A percentile compares a stretch with the other conserved stretches of the same genome.
phyloP scores from a whole-genome alignment of 805 yeast species.

The Torulaspora delbrueckii region DNA sequence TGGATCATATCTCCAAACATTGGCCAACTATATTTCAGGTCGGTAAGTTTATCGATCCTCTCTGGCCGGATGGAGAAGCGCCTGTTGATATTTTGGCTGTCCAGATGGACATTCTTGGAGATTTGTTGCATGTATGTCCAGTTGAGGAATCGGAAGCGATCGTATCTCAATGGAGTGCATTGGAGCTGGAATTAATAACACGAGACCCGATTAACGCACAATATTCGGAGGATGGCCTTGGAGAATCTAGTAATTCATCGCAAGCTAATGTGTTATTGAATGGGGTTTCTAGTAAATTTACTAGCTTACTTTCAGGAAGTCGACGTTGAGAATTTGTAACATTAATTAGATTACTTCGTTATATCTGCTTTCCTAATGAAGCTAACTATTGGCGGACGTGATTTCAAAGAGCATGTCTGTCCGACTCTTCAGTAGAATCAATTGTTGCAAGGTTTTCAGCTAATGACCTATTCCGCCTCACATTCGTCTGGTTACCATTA shows the following conservation, averaged over 20 bases:
- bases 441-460: neutral
- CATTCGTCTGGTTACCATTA: neutral
- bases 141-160: constrained; percentile 51
- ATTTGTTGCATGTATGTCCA: constrained; percentile 49
- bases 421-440: neutral
- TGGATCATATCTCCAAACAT: constrained; percentile 25
- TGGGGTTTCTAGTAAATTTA: constrained; percentile 32
- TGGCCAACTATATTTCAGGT: constrained; percentile 79
- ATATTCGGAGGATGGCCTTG: constrained; percentile 15
- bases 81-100: constrained; percentile 39
- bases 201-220: constrained; percentile 28
- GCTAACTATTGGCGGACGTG: neutral
- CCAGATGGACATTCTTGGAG: constrained; percentile 53
- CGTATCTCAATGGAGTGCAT: constrained; percentile 57
- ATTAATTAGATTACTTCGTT: neutral
- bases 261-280: constrained; percentile 4
- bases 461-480: neutral
- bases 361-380: neutral
- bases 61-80: constrained; percentile 39
- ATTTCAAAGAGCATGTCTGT: neutral
- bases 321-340: constrained; percentile 30
- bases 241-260: neutral
- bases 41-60: constrained; percentile 51
- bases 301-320: constrained; percentile 44
- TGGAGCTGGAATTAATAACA: constrained; percentile 41